phyloP scores from a whole-genome alignment of 306 rosid species.

The Cucumis hystrix region DNA sequence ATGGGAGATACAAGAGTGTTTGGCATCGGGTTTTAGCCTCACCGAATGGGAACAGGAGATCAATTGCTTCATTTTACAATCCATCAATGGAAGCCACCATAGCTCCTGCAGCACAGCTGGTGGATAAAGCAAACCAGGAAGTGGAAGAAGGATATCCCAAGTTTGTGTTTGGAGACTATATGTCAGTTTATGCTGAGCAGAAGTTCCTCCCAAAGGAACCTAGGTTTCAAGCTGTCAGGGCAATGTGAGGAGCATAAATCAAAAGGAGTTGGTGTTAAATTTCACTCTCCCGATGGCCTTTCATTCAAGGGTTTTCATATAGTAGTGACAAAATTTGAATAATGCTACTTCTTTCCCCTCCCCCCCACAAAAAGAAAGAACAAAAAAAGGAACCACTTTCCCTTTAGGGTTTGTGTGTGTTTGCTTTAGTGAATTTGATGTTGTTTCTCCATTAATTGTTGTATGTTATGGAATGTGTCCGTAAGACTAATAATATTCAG shows the following conservation, averaged over 20 bases:
- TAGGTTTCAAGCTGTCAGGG: slow-evolving; percentile 62
- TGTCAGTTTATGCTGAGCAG: slow-evolving; percentile 74
- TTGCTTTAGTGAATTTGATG: neutral
- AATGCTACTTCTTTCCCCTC: neutral
- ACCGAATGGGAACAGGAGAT: slow-evolving; percentile 58
- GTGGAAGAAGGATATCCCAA: slow-evolving; percentile 52
- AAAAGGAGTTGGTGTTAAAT: neutral
- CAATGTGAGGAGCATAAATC: slow-evolving; percentile 21
- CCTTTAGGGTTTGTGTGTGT: neutral
- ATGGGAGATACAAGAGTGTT: slow-evolving; percentile 84
- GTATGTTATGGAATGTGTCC: neutral
- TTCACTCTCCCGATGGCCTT: slow-evolving; percentile 1
- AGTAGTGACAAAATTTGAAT: neutral
- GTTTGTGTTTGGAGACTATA: slow-evolving; percentile 83
- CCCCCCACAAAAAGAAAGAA: neutral
- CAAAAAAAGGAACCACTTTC: neutral
- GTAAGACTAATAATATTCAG: neutral
- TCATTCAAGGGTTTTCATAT: neutral
- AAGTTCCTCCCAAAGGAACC: slow-evolving; percentile 95
- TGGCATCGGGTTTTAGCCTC: slow-evolving; percentile 75
- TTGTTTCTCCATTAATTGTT: neutral
- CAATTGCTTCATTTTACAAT: slow-evolving; percentile 85
- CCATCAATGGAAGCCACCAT: slow-evolving; percentile 80
- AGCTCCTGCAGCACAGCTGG: slow-evolving; percentile 62
- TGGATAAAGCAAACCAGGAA: slow-evolving; percentile 32